These are phyloP conservation scores for Filobasidium floriforme DNA, from an alignment of 768 basidiomycete genomes.

Conservation along the genomic window DNA sequence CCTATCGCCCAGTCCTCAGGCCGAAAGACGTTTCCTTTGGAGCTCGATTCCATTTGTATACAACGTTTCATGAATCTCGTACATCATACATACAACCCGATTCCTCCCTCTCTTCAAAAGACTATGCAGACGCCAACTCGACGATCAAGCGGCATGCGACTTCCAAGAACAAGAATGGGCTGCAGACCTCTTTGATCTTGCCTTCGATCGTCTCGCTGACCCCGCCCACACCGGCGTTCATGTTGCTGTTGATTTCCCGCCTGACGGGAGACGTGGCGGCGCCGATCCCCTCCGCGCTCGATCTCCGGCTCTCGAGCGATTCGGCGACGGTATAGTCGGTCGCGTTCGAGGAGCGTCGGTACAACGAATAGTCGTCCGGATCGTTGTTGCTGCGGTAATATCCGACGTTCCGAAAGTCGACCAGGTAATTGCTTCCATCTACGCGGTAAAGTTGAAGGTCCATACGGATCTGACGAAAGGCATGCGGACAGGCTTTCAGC, in stretches of 20 bases:
- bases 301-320: slow-evolving; percentile 3
- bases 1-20: no score
- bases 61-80: background rate
- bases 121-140: slow-evolving; percentile 58
- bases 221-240: slow-evolving; percentile 7
- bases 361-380: slow-evolving; percentile 53
- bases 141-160: slow-evolving; percentile 87
- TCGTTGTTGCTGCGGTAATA: slow-evolving; percentile 54
- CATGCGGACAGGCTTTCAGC: slow-evolving; percentile 13
- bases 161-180: slow-evolving; percentile 93
- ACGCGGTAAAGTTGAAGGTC: slow-evolving; percentile 96
- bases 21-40: no score
- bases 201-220: slow-evolving; percentile 18
- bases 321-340: slow-evolving; percentile 9
- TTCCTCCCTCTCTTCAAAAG: background rate
- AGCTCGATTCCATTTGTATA: background rate
- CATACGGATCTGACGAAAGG: slow-evolving; percentile 67
- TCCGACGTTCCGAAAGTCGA: slow-evolving; percentile 97
- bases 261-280: slow-evolving; percentile 7
- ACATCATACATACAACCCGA: background rate
- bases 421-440: slow-evolving; percentile 89
- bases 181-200: slow-evolving; percentile 45
- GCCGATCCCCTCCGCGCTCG: slow-evolving; percentile 8
- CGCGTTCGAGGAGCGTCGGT: slow-evolving; percentile 56
- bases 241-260: slow-evolving; percentile 14